Evolutionary conservation across 345 rosid species (phyloP).

Genomic region (Acer saccharum): DNA sequence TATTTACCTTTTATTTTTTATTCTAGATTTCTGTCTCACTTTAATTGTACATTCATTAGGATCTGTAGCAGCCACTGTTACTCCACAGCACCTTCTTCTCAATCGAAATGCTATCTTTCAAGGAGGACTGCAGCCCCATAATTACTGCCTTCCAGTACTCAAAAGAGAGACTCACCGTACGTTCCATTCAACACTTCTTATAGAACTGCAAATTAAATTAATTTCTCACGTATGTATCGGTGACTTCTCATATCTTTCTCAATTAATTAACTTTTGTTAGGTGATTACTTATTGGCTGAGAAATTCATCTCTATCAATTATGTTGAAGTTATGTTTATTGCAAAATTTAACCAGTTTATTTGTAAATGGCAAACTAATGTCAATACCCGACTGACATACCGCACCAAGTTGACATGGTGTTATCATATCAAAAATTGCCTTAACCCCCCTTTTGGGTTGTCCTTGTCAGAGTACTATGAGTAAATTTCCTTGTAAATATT

Average conservation of each 20-base stretch:
- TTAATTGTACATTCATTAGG: conserved; percentile 38
- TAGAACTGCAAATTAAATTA: neutral
- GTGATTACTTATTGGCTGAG: neutral
- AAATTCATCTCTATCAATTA: neutral
- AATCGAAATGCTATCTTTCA: conserved; percentile 89
- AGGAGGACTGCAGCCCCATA: conserved; percentile 94
- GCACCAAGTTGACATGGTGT: neutral
- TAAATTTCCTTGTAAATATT: too few species aligned
- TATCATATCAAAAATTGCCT: too few species aligned
- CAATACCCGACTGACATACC: neutral
- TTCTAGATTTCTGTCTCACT: neutral
- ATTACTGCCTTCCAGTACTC: conserved; percentile 91
- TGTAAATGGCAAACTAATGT: neutral
- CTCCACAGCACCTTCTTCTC: conserved; percentile 94
- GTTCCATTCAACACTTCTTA: conserved; percentile 23
- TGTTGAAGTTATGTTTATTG: neutral
- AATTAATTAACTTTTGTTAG: neutral
- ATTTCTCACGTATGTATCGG: neutral
- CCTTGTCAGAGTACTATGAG: neutral
- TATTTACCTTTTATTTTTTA: neutral
- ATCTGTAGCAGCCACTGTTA: conserved; percentile 82
- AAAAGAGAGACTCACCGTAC: conserved; percentile 90
- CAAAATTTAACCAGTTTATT: conserved; percentile 1
- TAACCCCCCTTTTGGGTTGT: neutral
- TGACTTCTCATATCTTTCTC: neutral